Conservation (phyloP, 495 filamentous ascomycete genomes). For the Haplographium delicatum region DNA sequence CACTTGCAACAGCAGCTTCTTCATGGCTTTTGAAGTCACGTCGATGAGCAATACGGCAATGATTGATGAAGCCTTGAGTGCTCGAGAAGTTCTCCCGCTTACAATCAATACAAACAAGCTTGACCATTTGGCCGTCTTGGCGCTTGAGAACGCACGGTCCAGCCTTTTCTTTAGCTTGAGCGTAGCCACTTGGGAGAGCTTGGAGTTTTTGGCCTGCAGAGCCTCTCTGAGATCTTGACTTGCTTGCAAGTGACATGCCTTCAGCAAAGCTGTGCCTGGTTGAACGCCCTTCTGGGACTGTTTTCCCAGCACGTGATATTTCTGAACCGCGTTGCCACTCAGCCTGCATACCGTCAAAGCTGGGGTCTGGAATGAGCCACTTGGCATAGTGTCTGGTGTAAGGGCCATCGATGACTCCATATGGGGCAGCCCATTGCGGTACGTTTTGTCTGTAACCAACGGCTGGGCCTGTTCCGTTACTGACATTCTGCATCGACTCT, state of each 20-base stretch:
- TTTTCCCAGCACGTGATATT: conserved; percentile 35
- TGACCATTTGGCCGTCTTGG: conserved; percentile 52
- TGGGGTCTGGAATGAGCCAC: conserved; percentile 86
- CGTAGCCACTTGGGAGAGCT: conserved; percentile 66
- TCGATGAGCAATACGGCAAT: conserved; percentile 91
- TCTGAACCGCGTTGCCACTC: conserved; percentile 28
- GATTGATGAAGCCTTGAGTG: conserved; percentile 96
- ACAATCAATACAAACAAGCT: conserved; percentile 86
- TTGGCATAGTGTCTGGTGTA: conserved; percentile 90
- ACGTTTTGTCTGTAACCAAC: conserved; percentile 51
- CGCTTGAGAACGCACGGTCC: conserved; percentile 48
- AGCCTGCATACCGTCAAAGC: conserved; percentile 66
- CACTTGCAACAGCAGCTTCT: conserved; percentile 84
- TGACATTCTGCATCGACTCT: conserved; percentile 58
- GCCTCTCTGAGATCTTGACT: conserved; percentile 58
- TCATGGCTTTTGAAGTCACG: conserved; percentile 91
- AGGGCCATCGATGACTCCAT: conserved; percentile 84
- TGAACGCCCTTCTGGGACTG: conserved; percentile 57
- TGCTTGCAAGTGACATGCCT: conserved; percentile 45
- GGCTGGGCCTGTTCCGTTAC: conserved; percentile 63
- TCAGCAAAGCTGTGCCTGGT: conserved; percentile 70
- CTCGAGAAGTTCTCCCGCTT: conserved; percentile 86
- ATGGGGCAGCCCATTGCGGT: conserved; percentile 65
- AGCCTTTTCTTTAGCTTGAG: conserved; percentile 60
- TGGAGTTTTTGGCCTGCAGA: conserved; percentile 58